Evolutionary conservation across 306 rosid genomes (phyloP), one percentile per base, ranked within the genome.

Genomic region (Echinosophora koreensis): DNA sequence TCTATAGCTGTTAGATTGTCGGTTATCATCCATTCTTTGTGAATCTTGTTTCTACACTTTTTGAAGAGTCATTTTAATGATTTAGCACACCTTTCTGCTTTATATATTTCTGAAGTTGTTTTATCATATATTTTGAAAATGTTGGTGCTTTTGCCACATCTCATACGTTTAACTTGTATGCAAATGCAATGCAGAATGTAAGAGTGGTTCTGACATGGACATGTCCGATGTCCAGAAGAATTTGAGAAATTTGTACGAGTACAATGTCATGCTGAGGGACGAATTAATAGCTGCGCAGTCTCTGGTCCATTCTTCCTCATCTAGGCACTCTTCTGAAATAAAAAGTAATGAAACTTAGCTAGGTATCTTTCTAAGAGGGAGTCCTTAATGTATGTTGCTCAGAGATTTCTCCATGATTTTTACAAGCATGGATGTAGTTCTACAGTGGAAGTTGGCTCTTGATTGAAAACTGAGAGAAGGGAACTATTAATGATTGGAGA

Each of bases 181-280:
- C 7, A 34, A 65, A 73, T 62, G 47, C 30, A 11, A 71, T 73
- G 89, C 96, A 95, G 98, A 90, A 69, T 68, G 87, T 27, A 81
- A 86, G 80, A 77, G 76, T 37, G 84, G 83, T 81, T 83, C 93
- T 57, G 89, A 89, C 74, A 88, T 90, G 87, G 86, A 86, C 66
- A 87, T 95, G 88, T 77, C 86, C 0, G 93, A 89, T 60, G 72
- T 95, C 69, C 84, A 86, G 87, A 91, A 83, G 91, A 96, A 84
- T 81, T 89, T 96, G 6, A 80, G 59, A 85, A 88, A 81, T 71
- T 84, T 96, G 81, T 88, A 90, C 17, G 92, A 88, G 74, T 96
- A 96, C 74, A 96, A 96, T 69, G 80, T 76, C 52, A 80, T 89
- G 93, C 88, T 96, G 34, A 87, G 97, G 89, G 97, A 96, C 41